A percentile compares a stretch with the other conserved stretches of the same genome.
Evolutionary conservation across 1,139 yeast species (phyloP).

Genomic region (Suhomyces yuchorum): DNA sequence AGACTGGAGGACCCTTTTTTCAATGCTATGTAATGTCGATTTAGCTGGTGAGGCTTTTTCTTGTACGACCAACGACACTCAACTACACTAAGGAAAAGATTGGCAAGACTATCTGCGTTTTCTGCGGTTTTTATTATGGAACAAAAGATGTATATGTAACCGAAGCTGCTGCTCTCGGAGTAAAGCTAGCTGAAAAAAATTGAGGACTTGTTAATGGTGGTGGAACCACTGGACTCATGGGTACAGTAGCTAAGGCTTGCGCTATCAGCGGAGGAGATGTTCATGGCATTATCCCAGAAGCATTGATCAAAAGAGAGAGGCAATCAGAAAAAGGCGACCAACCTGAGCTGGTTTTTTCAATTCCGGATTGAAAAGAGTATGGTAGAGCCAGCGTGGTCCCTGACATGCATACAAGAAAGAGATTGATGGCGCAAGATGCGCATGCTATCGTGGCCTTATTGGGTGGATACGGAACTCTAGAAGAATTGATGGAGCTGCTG

Average conservation of each 20-base stretch:
- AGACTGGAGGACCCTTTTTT: no score
- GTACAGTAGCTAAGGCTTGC: conserved; percentile 74
- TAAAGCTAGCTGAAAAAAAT: conserved; percentile 52
- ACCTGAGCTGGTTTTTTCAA: conserved; percentile 46
- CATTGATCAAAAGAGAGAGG: conserved; percentile 75
- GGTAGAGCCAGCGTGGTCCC: conserved; percentile 81
- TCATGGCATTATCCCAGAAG: conserved; percentile 84
- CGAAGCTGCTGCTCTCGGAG: conserved; percentile 62
- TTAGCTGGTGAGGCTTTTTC: no score
- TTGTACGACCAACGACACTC: no score
- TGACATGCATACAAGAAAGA: conserved; percentile 89
- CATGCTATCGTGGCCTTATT: conserved; percentile 88
- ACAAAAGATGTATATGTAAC: conserved; percentile 50
- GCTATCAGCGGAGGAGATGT: conserved; percentile 70
- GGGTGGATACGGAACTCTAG: conserved; percentile 90
- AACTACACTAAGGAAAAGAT: not conserved
- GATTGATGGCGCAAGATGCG: conserved; percentile 85
- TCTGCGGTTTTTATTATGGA: conserved; percentile 85
- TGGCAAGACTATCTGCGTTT: conserved; percentile 66
- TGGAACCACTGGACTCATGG: conserved; percentile 88
- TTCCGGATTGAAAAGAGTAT: conserved; percentile 60
- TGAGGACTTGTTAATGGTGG: conserved; percentile 92
- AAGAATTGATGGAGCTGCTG: conserved; percentile 85
- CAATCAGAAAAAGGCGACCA: conserved; percentile 51
- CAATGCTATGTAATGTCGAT: no score